Conservation (phyloP, 495 filamentous ascomycete species). For the Parathielavia hyrcaniae region DNA sequence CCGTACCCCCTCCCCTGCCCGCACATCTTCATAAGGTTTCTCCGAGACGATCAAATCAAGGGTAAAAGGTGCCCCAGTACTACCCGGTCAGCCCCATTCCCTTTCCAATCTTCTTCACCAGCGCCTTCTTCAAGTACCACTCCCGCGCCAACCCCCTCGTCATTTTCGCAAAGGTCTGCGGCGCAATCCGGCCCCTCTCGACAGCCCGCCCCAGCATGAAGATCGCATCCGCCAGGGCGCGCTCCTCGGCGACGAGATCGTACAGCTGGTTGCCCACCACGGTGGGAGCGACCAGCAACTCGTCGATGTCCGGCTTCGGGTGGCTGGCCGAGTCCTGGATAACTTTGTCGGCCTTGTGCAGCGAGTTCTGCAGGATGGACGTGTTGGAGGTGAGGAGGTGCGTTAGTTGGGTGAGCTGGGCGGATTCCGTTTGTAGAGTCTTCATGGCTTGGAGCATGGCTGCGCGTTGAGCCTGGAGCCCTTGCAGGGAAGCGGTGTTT, state of each 20-base stretch:
- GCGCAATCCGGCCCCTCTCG: conserved; percentile 70
- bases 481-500: conserved; percentile 62
- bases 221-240: conserved; percentile 74
- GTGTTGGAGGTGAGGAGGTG: conserved; percentile 69
- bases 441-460: conserved; percentile 64
- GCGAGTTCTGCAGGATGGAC: conserved; percentile 63
- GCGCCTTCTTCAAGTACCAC: conserved; percentile 81
- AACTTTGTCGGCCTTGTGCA: conserved; percentile 71
- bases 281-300: conserved; percentile 86
- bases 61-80: not conserved
- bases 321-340: conserved; percentile 57
- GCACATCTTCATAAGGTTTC: not conserved
- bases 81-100: conserved; percentile 60
- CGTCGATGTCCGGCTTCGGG: conserved; percentile 61
- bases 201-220: conserved; percentile 77
- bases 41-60: not conserved
- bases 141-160: conserved; percentile 79
- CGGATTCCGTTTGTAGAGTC: conserved; percentile 63
- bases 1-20: too few relatives aligned
- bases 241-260: conserved; percentile 76
- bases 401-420: conserved; percentile 61
- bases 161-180: conserved; percentile 77
- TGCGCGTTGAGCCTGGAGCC: conserved; percentile 69
- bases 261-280: conserved; percentile 92
- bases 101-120: conserved; percentile 78